Evolutionary conservation across 306 rosid genomes (phyloP).

Genomic region (Pueraria montana): DNA sequence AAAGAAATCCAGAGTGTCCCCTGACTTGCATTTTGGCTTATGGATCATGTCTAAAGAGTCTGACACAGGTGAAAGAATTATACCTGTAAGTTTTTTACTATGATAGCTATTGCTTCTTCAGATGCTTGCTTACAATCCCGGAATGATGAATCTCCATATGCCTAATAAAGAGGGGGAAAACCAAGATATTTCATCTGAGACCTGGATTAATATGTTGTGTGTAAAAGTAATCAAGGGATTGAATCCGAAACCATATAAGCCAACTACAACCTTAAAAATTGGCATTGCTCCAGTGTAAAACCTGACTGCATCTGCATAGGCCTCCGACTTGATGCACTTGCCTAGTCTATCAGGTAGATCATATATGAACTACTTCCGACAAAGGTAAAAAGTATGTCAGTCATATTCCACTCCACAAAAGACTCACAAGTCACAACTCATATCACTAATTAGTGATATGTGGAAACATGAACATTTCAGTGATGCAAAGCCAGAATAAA

Average conservation of each 20-base stretch:
- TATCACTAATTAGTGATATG: not conserved
- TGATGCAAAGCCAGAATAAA: not conserved
- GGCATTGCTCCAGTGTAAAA: constrained; percentile 95
- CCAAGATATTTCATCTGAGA: constrained; percentile 37
- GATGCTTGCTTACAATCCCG: constrained; percentile 91
- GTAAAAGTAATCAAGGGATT: constrained; percentile 40
- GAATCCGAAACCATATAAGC: constrained; percentile 39
- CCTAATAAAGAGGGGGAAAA: constrained; percentile 57
- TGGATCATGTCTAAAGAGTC: not conserved
- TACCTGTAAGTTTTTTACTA: constrained; percentile 85
- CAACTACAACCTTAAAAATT: constrained; percentile 77
- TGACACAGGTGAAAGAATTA: constrained; percentile 38
- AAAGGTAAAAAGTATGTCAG: constrained; percentile 45
- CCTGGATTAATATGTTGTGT: constrained; percentile 23
- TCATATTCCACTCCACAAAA: constrained; percentile 31
- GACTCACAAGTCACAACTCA: not conserved
- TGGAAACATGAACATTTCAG: constrained; percentile 29
- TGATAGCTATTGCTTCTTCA: constrained; percentile 82
- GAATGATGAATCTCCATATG: constrained; percentile 93
- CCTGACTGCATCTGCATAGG: constrained; percentile 92
- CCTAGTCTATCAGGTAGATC: constrained; percentile 93
- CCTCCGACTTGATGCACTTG: constrained; percentile 89
- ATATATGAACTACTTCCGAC: constrained; percentile 83
- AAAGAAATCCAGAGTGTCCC: constrained; percentile 10
- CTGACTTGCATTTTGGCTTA: constrained; percentile 29